Percentiles rank a stretch among this genome's conserved stretches.
These are phyloP conservation scores for Salinomyces thailandicus DNA, from an alignment of 2,329 filamentous ascomycete species.

Conservation along the genomic window DNA sequence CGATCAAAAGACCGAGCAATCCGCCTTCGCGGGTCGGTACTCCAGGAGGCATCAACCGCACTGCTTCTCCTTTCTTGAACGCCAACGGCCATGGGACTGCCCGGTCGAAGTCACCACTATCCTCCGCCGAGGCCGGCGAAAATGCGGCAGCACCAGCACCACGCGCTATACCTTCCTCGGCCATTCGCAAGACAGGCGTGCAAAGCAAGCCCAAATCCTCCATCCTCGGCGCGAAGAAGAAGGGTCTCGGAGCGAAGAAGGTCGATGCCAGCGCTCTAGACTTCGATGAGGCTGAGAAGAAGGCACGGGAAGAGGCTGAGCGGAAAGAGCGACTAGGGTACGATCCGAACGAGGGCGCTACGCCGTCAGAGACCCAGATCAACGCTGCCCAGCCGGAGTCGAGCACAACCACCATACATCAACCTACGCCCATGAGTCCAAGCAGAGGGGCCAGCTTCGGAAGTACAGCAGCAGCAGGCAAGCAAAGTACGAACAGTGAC, in stretches of 20 bases:
- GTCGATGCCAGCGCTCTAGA: constrained; percentile 65
- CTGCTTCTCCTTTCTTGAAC: constrained; percentile 81
- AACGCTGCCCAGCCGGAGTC: constrained; percentile 35
- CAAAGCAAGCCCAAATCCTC: constrained; percentile 55
- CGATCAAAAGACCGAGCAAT: constrained; percentile 92
- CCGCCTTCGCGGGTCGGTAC: constrained; percentile 83
- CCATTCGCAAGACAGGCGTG: constrained; percentile 63
- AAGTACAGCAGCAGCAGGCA: constrained; percentile 34
- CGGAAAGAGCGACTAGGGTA: constrained; percentile 92
- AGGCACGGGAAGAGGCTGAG: constrained; percentile 94
- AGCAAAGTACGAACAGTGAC: constrained; percentile 53
- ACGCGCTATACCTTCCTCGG: constrained; percentile 64
- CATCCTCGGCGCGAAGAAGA: constrained; percentile 62
- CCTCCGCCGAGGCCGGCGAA: constrained; percentile 43
- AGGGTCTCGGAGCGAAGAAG: constrained; percentile 56
- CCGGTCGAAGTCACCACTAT: constrained; percentile 76
- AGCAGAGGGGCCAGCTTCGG: constrained; percentile 49
- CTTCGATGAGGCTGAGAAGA: constrained; percentile 94
- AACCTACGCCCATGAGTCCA: constrained; percentile 67
- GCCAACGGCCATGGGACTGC: constrained; percentile 50
- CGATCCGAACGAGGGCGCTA: constrained; percentile 75
- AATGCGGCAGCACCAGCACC: constrained; percentile 48
- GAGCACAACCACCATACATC: constrained; percentile 50
- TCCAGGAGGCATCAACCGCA: constrained; percentile 63
- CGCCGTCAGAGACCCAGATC: constrained; percentile 33